Conservation (phyloP, 2,329 filamentous ascomycete species). For the Colletotrichum nymphaeae region DNA sequence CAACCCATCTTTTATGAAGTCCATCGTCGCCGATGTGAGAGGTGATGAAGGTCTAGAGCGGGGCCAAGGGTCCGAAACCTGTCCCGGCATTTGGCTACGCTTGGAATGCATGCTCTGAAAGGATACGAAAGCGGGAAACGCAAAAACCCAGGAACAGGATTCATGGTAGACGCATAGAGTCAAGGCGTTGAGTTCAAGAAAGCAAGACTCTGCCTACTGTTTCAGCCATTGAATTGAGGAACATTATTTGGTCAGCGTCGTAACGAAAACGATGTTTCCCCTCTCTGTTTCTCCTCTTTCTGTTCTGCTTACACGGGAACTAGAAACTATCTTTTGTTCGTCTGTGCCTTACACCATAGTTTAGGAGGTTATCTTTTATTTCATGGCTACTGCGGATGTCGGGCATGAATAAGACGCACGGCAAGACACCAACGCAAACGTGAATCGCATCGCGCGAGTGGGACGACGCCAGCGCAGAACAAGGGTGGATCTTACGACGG, state of each 20-base stretch:
- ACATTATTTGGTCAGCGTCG: background rate
- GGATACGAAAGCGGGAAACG: background rate
- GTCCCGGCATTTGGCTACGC: background rate
- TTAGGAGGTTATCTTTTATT: background rate
- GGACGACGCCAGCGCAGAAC: conserved; percentile 17
- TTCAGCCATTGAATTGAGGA: background rate
- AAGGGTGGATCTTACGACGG: background rate
- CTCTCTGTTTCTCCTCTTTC: background rate
- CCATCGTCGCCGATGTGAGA: background rate
- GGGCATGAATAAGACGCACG: conserved; percentile 10
- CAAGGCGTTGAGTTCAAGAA: conserved; percentile 15
- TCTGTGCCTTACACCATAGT: no score
- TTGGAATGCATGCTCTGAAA: background rate
- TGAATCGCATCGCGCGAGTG: conserved; percentile 5
- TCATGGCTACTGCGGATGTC: background rate
- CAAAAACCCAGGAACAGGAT: background rate
- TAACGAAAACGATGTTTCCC: conserved; percentile 1
- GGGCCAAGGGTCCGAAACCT: no score
- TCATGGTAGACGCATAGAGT: conserved; percentile 9
- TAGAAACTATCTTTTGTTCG: no score
- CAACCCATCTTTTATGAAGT: background rate
- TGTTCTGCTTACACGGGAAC: background rate
- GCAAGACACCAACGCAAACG: background rate
- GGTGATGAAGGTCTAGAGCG: background rate
- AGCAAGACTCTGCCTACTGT: conserved; percentile 8